These are phyloP conservation scores for Aspergillus pseudoterreus DNA, from an alignment of 2,329 filamentous ascomycete genomes.

Conservation along the genomic window DNA sequence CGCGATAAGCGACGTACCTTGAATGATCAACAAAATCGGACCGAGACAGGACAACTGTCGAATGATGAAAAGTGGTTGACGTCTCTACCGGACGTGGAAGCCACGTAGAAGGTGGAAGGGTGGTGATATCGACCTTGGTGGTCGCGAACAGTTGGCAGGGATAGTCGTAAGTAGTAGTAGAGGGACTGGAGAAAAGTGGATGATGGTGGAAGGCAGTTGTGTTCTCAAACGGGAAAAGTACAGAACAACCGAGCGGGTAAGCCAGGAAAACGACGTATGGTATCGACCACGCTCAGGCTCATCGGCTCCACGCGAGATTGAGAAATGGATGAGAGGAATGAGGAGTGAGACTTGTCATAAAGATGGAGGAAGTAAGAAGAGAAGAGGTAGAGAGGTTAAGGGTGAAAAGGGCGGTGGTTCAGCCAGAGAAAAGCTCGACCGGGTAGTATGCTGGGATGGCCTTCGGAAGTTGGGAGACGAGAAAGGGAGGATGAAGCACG, in stretches of 20 bases:
- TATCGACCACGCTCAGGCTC: neutral
- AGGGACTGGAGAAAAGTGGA: neutral
- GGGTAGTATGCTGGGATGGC: neutral
- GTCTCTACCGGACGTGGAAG: neutral
- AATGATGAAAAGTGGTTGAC: neutral
- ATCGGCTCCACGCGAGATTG: neutral
- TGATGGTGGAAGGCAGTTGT: constrained; percentile 4
- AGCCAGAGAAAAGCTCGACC: neutral
- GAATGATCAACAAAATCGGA: constrained; percentile 8
- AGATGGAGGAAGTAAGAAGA: neutral
- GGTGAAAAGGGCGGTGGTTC: neutral
- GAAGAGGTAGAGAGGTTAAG: neutral
- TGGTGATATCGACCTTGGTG: constrained; percentile 12
- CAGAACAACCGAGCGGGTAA: constrained; percentile 18
- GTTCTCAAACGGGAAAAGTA: constrained; percentile 17
- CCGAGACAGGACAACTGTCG: neutral
- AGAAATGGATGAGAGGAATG: neutral
- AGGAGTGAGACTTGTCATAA: neutral
- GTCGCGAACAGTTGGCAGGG: constrained; percentile 29
- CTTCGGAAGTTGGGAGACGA: constrained; percentile 1
- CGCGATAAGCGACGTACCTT: constrained; percentile 23
- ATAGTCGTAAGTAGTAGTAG: constrained; percentile 19
- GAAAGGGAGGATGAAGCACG: neutral
- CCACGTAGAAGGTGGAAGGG: constrained; percentile 1
- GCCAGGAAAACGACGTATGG: constrained; percentile 9